Percentiles rank a stretch among this genome's conserved stretches.
Conservation (phyloP, 768 basidiomycete species). For the Podaxis pistillaris region DNA sequence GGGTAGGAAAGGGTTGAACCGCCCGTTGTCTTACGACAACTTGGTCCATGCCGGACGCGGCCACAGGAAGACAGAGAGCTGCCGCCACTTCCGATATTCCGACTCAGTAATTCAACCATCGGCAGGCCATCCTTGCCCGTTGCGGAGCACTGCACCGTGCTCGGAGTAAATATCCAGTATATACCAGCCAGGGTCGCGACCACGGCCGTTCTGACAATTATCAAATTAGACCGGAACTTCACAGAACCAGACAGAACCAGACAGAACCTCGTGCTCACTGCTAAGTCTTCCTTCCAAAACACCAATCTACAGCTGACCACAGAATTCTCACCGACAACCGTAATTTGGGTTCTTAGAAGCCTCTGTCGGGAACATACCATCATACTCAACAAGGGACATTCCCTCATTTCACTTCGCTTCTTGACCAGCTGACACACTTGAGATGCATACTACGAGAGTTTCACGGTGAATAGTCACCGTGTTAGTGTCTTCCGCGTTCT, state of each 20-base stretch:
- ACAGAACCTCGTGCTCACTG: neutral
- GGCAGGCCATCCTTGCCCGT: neutral
- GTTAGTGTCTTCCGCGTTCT: neutral
- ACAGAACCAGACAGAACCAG: neutral
- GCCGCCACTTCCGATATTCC: neutral
- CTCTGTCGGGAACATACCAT: neutral
- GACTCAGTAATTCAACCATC: neutral
- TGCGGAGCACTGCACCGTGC: neutral
- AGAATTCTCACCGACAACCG: neutral
- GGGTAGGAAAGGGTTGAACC: neutral
- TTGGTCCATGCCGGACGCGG: neutral
- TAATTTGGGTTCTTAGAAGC: neutral
- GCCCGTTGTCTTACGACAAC: neutral
- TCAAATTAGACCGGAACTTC: neutral
- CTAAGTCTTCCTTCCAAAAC: neutral
- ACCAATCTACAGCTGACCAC: neutral
- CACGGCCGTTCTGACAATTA: neutral
- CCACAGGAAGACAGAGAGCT: neutral
- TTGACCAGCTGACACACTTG: slow-evolving; percentile 1
- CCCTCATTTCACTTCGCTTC: neutral
- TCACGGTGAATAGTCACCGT: slow-evolving; percentile 15
- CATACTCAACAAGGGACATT: neutral
- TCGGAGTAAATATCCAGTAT: neutral
- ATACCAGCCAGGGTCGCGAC: neutral
- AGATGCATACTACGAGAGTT: neutral